A percentile compares a stretch with the other conserved stretches of the same genome.
These are phyloP conservation scores for Mesotaenium endlicherianum DNA, from an alignment of 139 green algal genomes.

Conservation along the genomic window DNA sequence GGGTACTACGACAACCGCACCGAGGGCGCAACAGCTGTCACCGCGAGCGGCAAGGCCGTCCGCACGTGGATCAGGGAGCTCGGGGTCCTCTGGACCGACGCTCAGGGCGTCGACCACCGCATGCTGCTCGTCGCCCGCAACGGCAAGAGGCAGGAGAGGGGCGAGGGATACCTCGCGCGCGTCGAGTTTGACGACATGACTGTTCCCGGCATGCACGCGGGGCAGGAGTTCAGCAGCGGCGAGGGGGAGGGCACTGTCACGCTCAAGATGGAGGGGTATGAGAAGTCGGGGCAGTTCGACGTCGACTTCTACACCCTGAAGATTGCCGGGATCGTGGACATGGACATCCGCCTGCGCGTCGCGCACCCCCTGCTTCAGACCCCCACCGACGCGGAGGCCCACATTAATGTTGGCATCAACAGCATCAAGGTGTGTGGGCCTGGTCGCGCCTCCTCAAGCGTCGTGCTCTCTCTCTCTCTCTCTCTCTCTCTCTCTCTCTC, in stretches of 20 bases:
- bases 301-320: constrained; percentile 16
- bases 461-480: not conserved
- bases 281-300: not conserved
- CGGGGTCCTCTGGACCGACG: constrained; percentile 6
- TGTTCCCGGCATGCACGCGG: not conserved
- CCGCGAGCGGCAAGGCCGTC: not conserved
- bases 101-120: not conserved
- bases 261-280: not conserved
- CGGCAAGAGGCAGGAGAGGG: not conserved
- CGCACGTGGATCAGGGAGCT: constrained; percentile 37
- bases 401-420: constrained; percentile 29
- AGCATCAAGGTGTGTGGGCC: constrained; percentile 4
- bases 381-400: constrained; percentile 17
- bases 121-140: constrained; percentile 2
- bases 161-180: constrained; percentile 7
- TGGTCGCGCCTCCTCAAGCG: not conserved
- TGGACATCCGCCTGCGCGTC: constrained; percentile 3
- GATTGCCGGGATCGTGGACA: constrained; percentile 2
- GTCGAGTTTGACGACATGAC: not conserved
- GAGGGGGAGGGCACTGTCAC: not conserved
- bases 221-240: not conserved
- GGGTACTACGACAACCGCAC: constrained; percentile 23
- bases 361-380: constrained; percentile 11
- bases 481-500: not conserved
- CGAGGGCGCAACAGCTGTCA: not conserved